Conservation (phyloP, 2,329 filamentous ascomycete species). For the Didymella sp. region DNA sequence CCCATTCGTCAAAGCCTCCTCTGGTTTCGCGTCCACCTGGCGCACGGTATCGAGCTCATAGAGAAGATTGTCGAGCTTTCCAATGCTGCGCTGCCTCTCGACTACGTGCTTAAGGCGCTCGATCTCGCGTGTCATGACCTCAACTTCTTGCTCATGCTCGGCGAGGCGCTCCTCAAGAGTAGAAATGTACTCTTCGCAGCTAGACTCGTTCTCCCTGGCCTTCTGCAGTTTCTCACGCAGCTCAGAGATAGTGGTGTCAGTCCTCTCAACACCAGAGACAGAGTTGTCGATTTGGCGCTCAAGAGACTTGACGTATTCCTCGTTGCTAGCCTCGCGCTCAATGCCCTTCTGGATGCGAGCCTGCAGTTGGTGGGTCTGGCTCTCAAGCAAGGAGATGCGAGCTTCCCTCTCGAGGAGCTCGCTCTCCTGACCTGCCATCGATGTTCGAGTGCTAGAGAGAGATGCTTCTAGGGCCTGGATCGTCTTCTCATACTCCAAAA, state of each 20-base stretch:
- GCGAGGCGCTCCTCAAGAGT: constrained; percentile 94
- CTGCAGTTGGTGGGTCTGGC: constrained; percentile 88
- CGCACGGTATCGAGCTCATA: constrained; percentile 79
- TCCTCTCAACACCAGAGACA: constrained; percentile 90
- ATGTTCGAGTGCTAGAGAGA: constrained; percentile 83
- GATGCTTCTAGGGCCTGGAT: constrained; percentile 93
- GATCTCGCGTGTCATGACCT: constrained; percentile 96
- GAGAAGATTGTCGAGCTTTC: constrained; percentile 90
- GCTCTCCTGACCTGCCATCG: constrained; percentile 84
- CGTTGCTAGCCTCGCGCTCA: constrained; percentile 89
- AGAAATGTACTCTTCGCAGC: constrained; percentile 95
- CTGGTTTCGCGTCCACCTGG: constrained; percentile 45
- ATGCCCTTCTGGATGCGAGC: constrained; percentile 88
- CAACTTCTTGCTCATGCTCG: constrained; percentile 93
- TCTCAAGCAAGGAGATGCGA: constrained; percentile 91
- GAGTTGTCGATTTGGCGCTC: constrained; percentile 91
- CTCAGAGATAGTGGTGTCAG: constrained; percentile 81
- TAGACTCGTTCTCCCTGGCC: constrained; percentile 86
- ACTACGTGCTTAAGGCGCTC: constrained; percentile 93
- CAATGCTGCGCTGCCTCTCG: constrained; percentile 91
- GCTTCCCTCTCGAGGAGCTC: constrained; percentile 90
- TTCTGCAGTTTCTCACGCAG: constrained; percentile 90
- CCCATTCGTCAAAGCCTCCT: constrained; percentile 44
- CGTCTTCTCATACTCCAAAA: constrained; percentile 97
- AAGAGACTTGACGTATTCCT: constrained; percentile 89